Evolutionary conservation across 2,329 filamentous ascomycete genomes (phyloP), one percentile per base, ranked within the genome.

Genomic region (Gaeumannomyces tritici): DNA sequence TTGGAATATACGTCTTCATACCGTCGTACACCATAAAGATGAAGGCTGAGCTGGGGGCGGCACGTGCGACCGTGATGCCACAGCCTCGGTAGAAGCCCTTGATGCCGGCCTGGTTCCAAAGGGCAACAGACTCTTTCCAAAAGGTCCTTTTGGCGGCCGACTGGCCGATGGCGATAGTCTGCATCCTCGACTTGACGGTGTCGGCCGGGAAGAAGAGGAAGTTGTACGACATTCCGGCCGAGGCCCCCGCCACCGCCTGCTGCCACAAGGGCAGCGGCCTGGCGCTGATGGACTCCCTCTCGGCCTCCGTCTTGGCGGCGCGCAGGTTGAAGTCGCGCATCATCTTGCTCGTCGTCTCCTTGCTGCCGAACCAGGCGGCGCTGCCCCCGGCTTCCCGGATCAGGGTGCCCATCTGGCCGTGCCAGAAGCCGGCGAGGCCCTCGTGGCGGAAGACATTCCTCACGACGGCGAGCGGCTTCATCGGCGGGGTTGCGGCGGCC

Each of bases 191-290:
- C 77, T 99, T 99, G 79, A 99, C 89, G 0, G 95, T 99, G 73
- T 99, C 95, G 60, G 95, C 95, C 0, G 95, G 95, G 73, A 95
- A 99, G 80, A 98, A 97, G 27, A 96, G 78, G 72, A 98, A 98
- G 73, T 99, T 99, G 77, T 99, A 99, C 47, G 87, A 88, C 78
- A 97, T 90, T 61, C 95, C 95, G 4, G 93, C 95, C 9, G 87
- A 85, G 3, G 93, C 93, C 55, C 93, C 93, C 1, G 93, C 90
- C 26, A 91, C 73, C 71, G 96, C 91, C 73, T 96, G 92, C 75
- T 97, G 91, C 82, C 89, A 90, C 6, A 97, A 74, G 6, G 91
- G 89, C 12, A 97, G 77, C 1, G 86, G 79, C 59, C 82, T 77
- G 5, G 80, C 73, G 3, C 73, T 69, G 21, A 81, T 71, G 2